Conservation (phyloP, 1,284 basidiomycete species). For the Fomitopsis betulina region DNA sequence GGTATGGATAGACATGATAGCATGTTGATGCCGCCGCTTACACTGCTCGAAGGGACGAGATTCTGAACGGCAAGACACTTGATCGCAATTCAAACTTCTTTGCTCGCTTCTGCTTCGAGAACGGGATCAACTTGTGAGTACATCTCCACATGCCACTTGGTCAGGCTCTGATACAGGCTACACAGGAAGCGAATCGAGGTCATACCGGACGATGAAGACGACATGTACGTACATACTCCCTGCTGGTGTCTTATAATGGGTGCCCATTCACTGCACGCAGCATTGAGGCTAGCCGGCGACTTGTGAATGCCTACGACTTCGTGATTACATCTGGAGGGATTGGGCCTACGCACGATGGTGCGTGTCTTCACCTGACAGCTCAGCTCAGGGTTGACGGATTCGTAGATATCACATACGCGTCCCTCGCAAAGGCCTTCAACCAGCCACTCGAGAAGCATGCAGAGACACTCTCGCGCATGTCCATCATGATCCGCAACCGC, state of each 20-base stretch:
- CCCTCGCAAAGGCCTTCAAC: constrained; percentile 82
- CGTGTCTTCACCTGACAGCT: constrained; percentile 8
- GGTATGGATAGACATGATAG: constrained; percentile 38
- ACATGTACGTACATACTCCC: constrained; percentile 62
- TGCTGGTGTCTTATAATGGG: background rate
- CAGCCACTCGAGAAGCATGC: constrained; percentile 72
- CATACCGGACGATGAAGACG: constrained; percentile 84
- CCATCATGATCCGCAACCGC: constrained; percentile 55
- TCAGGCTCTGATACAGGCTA: background rate
- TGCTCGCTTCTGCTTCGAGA: constrained; percentile 83
- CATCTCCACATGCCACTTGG: too few relatives aligned
- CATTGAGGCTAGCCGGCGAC: constrained; percentile 78
- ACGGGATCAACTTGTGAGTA: constrained; percentile 78
- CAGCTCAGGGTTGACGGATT: too few relatives aligned
- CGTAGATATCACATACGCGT: constrained; percentile 84
- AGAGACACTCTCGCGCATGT: constrained; percentile 82
- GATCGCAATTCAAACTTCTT: constrained; percentile 87
- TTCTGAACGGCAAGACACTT: constrained; percentile 82
- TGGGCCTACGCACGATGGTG: constrained; percentile 84
- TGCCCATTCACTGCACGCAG: constrained; percentile 32
- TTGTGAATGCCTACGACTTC: constrained; percentile 83
- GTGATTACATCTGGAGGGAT: constrained; percentile 87
- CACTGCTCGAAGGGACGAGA: constrained; percentile 61
- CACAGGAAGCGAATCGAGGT: constrained; percentile 85
- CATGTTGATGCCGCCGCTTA: background rate